Evolutionary conservation across 2,329 filamentous ascomycete species (phyloP), one percentile per base, ranked within the genome.

Genomic region (Penicillium sp.): DNA sequence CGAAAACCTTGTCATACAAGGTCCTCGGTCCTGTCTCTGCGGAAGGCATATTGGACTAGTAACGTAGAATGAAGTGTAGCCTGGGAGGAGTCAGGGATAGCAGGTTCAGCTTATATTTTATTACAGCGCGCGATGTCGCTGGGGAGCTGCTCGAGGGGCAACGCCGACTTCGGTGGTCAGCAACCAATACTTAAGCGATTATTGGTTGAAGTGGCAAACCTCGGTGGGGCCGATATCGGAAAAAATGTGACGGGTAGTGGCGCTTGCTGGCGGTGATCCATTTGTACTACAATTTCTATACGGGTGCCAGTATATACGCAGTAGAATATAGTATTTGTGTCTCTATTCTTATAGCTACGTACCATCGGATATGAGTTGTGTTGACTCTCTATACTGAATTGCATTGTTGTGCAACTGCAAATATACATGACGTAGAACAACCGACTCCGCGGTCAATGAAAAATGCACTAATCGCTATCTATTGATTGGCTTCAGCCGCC

Each of bases 1-100:
- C 82, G 63, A 97, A 86, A 72, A 97, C 90, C 83, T 97, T 97
- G 79, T 97, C 91, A 75, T 97, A 97, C 66, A 96, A 79, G 61
- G 90, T 95, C 72, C 84, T 84, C 45, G 87, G 88, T 56, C 77
- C 79, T 69, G 77, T 76, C 59, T 85, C 82, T 60, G 80, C 81
- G 65, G 77, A 80, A 67, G 89, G 89, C 89, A 95, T 94, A 61
- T 69, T 82, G 76, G 36, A 36, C 39, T 24, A 14, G 31, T 11
- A 29, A 28, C 16, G 31, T 13, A 39, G 16, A 47, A 62, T 47
- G 45, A 27, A 49, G 29, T 27, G 40, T 27, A 16, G 26, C 24
- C 24, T 26, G 37, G 22, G 3, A 35, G 37, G 6, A 52, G 39
- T 40, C 41, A 47, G 44, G 24, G 40, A 44, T 38, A 45, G 41